Evolutionary conservation across 306 rosid species (phyloP), one percentile per base, ranked within the genome.

Genomic region (Myrica gale): DNA sequence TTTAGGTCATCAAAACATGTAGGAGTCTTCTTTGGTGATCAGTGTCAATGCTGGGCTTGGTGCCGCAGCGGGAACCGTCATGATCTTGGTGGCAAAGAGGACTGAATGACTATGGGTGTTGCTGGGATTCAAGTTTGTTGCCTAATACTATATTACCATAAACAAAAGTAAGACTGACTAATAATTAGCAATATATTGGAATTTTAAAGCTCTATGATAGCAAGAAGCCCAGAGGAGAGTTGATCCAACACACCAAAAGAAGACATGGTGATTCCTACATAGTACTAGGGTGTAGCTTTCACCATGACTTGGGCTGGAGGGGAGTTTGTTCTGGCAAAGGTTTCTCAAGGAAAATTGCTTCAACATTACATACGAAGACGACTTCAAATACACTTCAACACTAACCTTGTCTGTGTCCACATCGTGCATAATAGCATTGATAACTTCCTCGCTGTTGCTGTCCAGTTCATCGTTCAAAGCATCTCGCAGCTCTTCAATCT

Each of bases 361-460:
- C 23, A 5, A 23, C 23, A 20, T 57, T 63, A 19, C 23, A 39
- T 60, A 37, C 17, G 8, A 17, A 10, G 13, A 13, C 5, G 46
- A 37, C 20, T 17, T 55, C 9, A 69, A n/a, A 41, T 16, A 68
- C 12, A 21, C 20, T 61, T 39, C 43, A 75, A 74, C 15, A 75
- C 86, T 72, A 61, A 93, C 98, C 96, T 93, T 93, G 71, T 91
- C 92, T 41, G 93, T 89, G 86, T 93, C 98, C 67, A 91, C 98
- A 60, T 93, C 98, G 23, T 85, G 96, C 90, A 93, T 91, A 71
- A 93, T 93, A 26, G 97, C 93, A 74, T 7, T 81, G 39, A 89
- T 82, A 82, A 91, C 92, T 82, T 93, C 97, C 75, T 93, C 98
- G 10, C 84, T 76, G 56, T 76, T 89, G 3, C 83, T 3, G 16